Evolutionary conservation across 345 rosid species (phyloP), one percentile per base, ranked within the genome.

Genomic region (Raphanus sativus): DNA sequence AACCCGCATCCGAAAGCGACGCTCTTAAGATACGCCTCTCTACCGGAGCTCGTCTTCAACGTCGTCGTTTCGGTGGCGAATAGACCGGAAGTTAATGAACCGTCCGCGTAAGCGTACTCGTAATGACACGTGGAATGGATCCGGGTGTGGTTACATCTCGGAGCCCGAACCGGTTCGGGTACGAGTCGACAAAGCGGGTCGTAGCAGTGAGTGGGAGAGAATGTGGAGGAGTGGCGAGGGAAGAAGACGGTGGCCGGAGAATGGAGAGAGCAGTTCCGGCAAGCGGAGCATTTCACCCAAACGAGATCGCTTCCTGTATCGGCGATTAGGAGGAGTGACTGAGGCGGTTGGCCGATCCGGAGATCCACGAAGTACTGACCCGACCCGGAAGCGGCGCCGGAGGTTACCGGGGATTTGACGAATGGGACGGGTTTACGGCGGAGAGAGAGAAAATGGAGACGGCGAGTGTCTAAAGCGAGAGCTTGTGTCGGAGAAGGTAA

Each of bases 231-330:
- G 28, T 81, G 96, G 56, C 97, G 98, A 5, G 96, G 80, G 63
- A 89, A 84, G 79, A 91, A 94, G 64, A 87, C 74, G 61, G 94
- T 83, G 68, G 88, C 81, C 16, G 88, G 88, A 7, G 84, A 69
- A 72, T 83, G 89, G 33, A 50, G 38, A 36, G 84, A 83, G 83
- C 91, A 88, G 84, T 83, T 74, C 33, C 71, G 76, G 68, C 98
- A 94, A 59, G 98, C 86, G 34, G 98, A 89, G 83, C 98, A 94
- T 45, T 84, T 80, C 2, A 89, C 87, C 98, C 98, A 91, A 58
- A 90, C 80, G 50, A 94, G 97, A 77, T 91, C 97, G 73, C 97
- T 91, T 59, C 97, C 93, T 5, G 97, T 94, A 45, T 94, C 96
- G 2, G 89, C 94, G 32, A 91, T 90, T 59, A 94, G 79, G 77